Base-by-base conservation (phyloP, 805 yeast species). In the Candida jianshihensis region DNA sequence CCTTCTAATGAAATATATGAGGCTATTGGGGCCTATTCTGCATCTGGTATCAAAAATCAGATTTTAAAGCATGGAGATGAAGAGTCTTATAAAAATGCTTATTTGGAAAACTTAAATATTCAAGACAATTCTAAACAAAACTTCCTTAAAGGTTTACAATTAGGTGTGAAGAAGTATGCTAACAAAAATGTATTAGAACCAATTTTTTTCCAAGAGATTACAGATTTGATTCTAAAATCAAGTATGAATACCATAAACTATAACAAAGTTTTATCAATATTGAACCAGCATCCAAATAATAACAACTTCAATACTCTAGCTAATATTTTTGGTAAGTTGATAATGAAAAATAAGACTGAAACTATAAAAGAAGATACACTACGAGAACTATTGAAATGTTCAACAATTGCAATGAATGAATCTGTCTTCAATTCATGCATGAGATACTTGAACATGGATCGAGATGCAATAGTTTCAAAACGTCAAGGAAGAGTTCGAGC, bases 361-460 rank as follows among this genome's bases (percentile, higher is more conserved):
- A 14, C 11, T 12, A 9, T 29, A 6, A 16, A 24, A 11, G 44
- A 41, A 19, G 26, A 16, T n/a, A 33, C 33, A 4, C 31, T 41
- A n/a, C 19, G 16, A 11, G 26, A 36, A n/a, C 31, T 41, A 7
- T 11, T 41, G n/a, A 24, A 26, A 26, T 30, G 31, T 20, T 26
- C 44, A 17, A 24, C 35, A 4, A 10, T 25, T 4, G 31, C 40
- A 9, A 11, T n/a, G 4, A 41, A 41, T 28, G 31, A 31, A 19
- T 18, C 31, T 2, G 19, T 38, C 6, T 36, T 41, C 27, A 33
- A 35, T 7, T 36, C 26, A 13, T 41, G 44, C 19, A 8, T 41
- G 9, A 17, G 13, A 4, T 31, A 25, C 10, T 18, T 41, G 13
- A 39, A 41, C 19, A 8, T 41, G 14, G n/a, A 36, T 2, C 12